Evolutionary conservation across 129 eudicot species (phyloP).

Genomic region (Lonicera japonica): DNA sequence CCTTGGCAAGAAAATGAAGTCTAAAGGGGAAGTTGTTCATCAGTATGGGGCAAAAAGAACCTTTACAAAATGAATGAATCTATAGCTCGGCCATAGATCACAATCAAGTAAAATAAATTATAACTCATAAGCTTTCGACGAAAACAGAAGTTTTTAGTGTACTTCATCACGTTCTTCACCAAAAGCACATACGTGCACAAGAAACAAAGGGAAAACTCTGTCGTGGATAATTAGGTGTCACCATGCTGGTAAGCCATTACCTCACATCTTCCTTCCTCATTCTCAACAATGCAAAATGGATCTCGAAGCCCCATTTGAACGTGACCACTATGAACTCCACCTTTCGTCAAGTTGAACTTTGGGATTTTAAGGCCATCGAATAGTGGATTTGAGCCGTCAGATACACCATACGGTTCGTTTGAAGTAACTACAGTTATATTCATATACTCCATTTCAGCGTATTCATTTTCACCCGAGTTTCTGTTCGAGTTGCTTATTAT

Average conservation of each 20-base stretch:
- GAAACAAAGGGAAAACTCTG: too few species aligned
- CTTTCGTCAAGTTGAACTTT: slow-evolving; percentile 36
- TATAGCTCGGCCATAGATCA: too few species aligned
- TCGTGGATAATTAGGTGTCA: not conserved
- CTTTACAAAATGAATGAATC: too few species aligned
- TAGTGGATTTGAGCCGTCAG: slow-evolving; percentile 74
- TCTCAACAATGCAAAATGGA: slow-evolving; percentile 56
- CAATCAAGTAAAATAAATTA: too few species aligned
- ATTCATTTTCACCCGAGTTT: slow-evolving; percentile 53
- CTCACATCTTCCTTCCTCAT: slow-evolving; percentile 67
- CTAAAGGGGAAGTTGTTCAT: too few species aligned
- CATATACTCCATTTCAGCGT: slow-evolving; percentile 79
- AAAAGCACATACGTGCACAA: too few species aligned
- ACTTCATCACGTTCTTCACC: too few species aligned
- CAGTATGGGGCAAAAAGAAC: too few species aligned
- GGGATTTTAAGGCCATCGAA: slow-evolving; percentile 48
- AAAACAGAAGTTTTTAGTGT: too few species aligned
- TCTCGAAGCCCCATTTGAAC: slow-evolving; percentile 68
- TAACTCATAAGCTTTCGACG: too few species aligned
- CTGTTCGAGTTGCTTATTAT: slow-evolving; percentile 44
- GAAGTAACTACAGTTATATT: slow-evolving; percentile 82
- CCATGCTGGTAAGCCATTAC: slow-evolving; percentile 25
- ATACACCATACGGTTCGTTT: slow-evolving; percentile 64
- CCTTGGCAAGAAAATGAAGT: too few species aligned
- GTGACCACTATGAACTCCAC: slow-evolving; percentile 88